Conservation (phyloP, 108 stramenopile species). For the Stephanodiscus minutulus region DNA sequence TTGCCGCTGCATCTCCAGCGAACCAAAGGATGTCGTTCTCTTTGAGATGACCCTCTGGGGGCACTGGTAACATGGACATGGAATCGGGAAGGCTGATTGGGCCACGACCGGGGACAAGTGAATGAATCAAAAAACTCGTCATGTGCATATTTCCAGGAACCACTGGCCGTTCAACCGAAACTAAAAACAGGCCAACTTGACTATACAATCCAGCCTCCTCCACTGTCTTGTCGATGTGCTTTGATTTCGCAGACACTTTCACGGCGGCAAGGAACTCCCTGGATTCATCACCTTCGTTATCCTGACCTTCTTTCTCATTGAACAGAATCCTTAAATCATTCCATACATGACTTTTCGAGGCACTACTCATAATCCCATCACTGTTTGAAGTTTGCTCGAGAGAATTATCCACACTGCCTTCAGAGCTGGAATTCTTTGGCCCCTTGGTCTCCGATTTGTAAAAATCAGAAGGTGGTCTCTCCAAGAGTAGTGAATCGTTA, state of each 20-base stretch:
- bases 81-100: background rate
- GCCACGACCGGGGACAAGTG: background rate
- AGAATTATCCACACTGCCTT: too few species aligned
- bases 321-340: conserved; percentile 62
- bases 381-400: conserved; percentile 3
- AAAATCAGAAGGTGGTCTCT: conserved; percentile 62
- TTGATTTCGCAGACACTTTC: conserved; percentile 61
- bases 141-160: background rate
- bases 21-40: conserved; percentile 75
- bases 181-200: conserved; percentile 70
- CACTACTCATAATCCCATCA: too few species aligned
- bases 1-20: conserved; percentile 54
- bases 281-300: conserved; percentile 6
- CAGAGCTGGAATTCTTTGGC: background rate
- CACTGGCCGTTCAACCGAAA: conserved; percentile 78
- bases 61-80: conserved; percentile 53
- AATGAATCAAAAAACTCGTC: background rate
- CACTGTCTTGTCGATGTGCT: conserved; percentile 57
- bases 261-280: conserved; percentile 82
- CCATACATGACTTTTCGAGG: background rate
- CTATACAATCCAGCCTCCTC: conserved; percentile 65
- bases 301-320: conserved; percentile 23
- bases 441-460: conserved; percentile 26
- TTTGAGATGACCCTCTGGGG: conserved; percentile 65
- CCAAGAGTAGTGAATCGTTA: conserved; percentile 74